Conservation (phyloP, 345 rosid species). For the Pugionium cornutum region DNA sequence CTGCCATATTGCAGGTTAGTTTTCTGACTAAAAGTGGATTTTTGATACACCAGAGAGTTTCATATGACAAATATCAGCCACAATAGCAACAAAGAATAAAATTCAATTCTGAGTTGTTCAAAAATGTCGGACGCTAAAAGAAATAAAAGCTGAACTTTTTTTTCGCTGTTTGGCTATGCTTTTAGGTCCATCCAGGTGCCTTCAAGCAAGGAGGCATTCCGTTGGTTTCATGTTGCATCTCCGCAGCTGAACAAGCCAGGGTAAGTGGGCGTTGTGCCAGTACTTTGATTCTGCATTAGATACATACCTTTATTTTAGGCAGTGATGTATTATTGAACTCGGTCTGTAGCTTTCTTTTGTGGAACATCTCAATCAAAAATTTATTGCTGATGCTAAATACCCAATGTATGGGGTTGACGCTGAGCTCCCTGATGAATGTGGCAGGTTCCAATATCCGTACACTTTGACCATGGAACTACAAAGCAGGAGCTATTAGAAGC, state of each 20-base stretch:
- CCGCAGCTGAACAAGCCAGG: slow-evolving; percentile 82
- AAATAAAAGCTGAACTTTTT: neutral
- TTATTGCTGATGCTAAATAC: neutral
- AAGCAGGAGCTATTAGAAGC: slow-evolving; percentile 82
- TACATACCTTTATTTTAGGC: neutral
- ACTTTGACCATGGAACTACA: slow-evolving; percentile 89
- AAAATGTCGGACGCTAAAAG: neutral
- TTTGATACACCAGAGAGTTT: slow-evolving; percentile 7
- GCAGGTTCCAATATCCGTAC: slow-evolving; percentile 94
- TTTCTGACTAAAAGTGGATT: slow-evolving; percentile 5
- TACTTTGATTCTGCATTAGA: slow-evolving; percentile 13
- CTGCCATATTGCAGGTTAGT: slow-evolving; percentile 92
- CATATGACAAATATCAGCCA: slow-evolving; percentile 14
- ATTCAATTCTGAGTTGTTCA: neutral
- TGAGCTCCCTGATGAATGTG: slow-evolving; percentile 8
- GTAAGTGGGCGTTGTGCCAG: slow-evolving; percentile 49
- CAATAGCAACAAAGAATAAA: neutral
- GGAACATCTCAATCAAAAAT: too few species aligned
- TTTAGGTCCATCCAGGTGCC: slow-evolving; percentile 90
- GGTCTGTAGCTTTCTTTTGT: too few species aligned
- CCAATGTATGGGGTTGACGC: neutral
- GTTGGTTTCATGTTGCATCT: slow-evolving; percentile 78
- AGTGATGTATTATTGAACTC: neutral
- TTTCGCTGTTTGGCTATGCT: slow-evolving; percentile 16
- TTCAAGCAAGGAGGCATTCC: slow-evolving; percentile 82